Percentiles rank a stretch among this genome's conserved stretches.
Conservation (phyloP, 108 stramenopile genomes). For the Schizochytrium sp. region DNA sequence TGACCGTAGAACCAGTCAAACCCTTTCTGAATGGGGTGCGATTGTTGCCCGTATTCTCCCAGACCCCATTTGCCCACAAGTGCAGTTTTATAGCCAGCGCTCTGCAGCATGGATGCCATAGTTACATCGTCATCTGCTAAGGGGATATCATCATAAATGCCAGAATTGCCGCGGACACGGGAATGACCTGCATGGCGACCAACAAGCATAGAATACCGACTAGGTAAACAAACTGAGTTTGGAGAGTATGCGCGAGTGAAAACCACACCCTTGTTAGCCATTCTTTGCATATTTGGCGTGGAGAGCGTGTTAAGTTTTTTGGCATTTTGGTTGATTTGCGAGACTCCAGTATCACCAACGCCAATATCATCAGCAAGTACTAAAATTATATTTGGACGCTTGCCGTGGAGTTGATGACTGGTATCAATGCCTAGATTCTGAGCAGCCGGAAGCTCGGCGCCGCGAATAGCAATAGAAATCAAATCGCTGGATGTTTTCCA, state of each 20-base stretch:
- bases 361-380: conserved; percentile 64
- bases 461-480: neutral
- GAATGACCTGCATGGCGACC: conserved; percentile 31
- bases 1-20: conserved; percentile 52
- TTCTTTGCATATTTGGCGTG: conserved; percentile 59
- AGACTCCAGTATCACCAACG: conserved; percentile 46
- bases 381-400: conserved; percentile 55
- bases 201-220: conserved; percentile 35
- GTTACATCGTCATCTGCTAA: neutral
- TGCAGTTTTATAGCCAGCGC: conserved; percentile 20
- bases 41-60: neutral
- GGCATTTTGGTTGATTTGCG: conserved; percentile 24
- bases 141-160: neutral
- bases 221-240: conserved; percentile 55
- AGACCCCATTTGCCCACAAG: conserved; percentile 59
- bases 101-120: neutral
- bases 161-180: conserved; percentile 56
- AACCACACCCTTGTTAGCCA: conserved; percentile 58
- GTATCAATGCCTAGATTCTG: conserved; percentile 15
- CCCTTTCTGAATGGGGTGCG: conserved; percentile 49
- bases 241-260: conserved; percentile 59
- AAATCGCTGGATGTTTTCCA: neutral
- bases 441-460: conserved; percentile 3
- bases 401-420: neutral
- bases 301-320: neutral